Evolutionary conservation across 352 stramenopile species (phyloP).

Genomic region (Bremia lactucae): DNA sequence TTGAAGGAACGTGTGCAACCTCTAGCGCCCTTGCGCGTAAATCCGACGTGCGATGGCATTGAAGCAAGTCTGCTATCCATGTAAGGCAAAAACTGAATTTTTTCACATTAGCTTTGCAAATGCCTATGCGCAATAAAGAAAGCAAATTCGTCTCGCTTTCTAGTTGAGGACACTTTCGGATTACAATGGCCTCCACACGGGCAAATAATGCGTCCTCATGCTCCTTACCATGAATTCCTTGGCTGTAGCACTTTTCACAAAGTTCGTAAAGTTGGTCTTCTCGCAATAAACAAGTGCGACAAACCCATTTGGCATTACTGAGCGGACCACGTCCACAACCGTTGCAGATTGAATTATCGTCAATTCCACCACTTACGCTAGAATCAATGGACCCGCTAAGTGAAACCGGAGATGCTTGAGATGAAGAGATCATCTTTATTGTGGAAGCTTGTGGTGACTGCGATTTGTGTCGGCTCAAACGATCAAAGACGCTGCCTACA

Average conservation of each 20-base stretch:
- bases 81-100: slow-evolving; percentile 77
- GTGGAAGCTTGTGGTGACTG: slow-evolving; percentile 21
- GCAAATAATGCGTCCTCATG: slow-evolving; percentile 50
- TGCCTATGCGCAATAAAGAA: slow-evolving; percentile 47
- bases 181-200: slow-evolving; percentile 52
- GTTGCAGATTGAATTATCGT: slow-evolving; percentile 51
- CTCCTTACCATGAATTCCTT: slow-evolving; percentile 60
- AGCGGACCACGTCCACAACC: slow-evolving; percentile 49
- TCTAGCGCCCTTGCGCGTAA: slow-evolving; percentile 55
- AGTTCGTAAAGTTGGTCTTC: slow-evolving; percentile 45
- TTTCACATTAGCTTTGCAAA: slow-evolving; percentile 75
- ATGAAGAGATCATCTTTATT: slow-evolving; percentile 6
- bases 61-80: slow-evolving; percentile 63
- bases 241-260: slow-evolving; percentile 69
- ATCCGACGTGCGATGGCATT: slow-evolving; percentile 50
- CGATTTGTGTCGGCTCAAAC: slow-evolving; percentile 55
- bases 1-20: slow-evolving; percentile 59
- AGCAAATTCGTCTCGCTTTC: slow-evolving; percentile 43
- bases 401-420: slow-evolving; percentile 13
- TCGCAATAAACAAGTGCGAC: slow-evolving; percentile 41
- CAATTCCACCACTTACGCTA: slow-evolving; percentile 6
- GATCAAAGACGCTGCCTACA: slow-evolving; percentile 58
- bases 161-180: slow-evolving; percentile 46
- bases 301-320: slow-evolving; percentile 49
- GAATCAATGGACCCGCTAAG: slow-evolving; percentile 5